Base-by-base conservation (phyloP, 2,329 filamentous ascomycete genomes). In the Ascochyta pisi region DNA sequence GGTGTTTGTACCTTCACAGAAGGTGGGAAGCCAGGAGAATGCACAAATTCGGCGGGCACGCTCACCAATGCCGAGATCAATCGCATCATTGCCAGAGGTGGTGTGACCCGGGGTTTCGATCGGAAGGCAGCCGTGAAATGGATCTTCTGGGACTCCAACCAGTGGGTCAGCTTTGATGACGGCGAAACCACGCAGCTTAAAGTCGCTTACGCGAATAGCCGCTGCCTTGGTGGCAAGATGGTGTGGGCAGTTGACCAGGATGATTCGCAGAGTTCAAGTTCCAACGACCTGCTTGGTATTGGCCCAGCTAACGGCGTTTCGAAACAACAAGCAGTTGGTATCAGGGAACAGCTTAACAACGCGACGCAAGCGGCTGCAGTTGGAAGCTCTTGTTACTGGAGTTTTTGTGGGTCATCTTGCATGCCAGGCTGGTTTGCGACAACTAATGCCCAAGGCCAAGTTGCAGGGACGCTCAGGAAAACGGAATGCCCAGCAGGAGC, bases 101-200 rank as follows among this genome's bases (percentile, higher is more conserved):
- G 58, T 7, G 27, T 63, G 56, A 62, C 63, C 22, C 46, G 68
- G n/a, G 61, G 60, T 6, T 16, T 26, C 12, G 31, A 46, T 37
- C 6, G 7, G 19, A 24, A 46, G 19, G n/a, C n/a, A n/a, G n/a
- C n/a, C n/a, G n/a, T n/a, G n/a, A n/a, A n/a, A 37, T 48, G 55
- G 27, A 55, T 72, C 16, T 58, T 52, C 2, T 73, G 63, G 62
- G 57, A 63, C n/a, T 10, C 29, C 1, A 54, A 73, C 54, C 65
- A 71, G 34, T 73, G 68, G 69, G 54, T 70, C 4, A 60, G 50
- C 3, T 72, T 66, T 40, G 69, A 71, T 43, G 69, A 72, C 33
- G 22, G 27, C 3, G 62, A 68, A 12, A 71, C 68, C 50, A 85
- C 83, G 1, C 76, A 73, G 3, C 79, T 66, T 16, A 84, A 79